A percentile compares a stretch with the other conserved stretches of the same genome.
Conservation (phyloP, 768 basidiomycete species). For the Mycena metata region DNA sequence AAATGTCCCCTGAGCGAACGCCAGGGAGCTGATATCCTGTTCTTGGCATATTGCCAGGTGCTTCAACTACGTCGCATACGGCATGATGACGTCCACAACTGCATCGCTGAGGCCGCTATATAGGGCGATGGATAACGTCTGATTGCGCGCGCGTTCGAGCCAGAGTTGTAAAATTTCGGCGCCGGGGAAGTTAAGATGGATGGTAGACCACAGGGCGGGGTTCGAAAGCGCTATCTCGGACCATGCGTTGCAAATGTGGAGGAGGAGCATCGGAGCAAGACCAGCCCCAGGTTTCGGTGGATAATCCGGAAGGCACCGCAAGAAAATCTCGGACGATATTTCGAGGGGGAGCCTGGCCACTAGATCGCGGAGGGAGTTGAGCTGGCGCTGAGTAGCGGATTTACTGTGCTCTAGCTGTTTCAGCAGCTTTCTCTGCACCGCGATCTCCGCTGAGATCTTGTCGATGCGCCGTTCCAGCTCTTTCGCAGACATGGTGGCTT, state of each 20-base stretch:
- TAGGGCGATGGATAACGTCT: background rate
- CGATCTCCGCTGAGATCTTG: background rate
- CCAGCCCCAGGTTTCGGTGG: background rate
- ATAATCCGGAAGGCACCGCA: background rate
- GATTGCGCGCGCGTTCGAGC: background rate
- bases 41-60: background rate
- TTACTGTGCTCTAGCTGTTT: constrained; percentile 1
- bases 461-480: constrained; percentile 6
- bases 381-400: constrained; percentile 15
- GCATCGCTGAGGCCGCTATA: background rate
- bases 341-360: constrained; percentile 14
- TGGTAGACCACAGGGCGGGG: background rate
- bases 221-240: background rate
- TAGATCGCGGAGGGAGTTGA: constrained; percentile 18
- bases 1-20: background rate
- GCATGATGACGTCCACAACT: background rate
- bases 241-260: background rate
- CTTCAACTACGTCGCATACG: background rate
- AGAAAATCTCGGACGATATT: constrained; percentile 18
- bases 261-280: background rate
- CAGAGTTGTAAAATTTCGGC: background rate
- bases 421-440: background rate
- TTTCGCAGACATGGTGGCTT: too few relatives aligned
- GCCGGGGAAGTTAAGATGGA: background rate
- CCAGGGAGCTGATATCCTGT: background rate